Evolutionary conservation across 2,329 filamentous ascomycete genomes (phyloP), one percentile per base, ranked within the genome.

Genomic region (Fusarium sp.): DNA sequence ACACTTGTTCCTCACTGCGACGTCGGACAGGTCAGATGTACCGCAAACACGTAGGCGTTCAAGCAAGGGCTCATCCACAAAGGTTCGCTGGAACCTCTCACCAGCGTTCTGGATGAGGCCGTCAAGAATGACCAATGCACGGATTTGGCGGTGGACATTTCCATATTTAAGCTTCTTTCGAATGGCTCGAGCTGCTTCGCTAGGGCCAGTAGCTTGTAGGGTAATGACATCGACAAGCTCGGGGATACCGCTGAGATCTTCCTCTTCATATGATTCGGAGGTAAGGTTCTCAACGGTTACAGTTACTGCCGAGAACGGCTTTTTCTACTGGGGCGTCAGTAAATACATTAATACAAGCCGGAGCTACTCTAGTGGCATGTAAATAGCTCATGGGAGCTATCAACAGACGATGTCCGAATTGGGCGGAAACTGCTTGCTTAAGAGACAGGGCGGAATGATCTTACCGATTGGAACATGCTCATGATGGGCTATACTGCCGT

Each of bases 131-230:
- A 93, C 92, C 28, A 99, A 88, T 39, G 96, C 93, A 67, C 96
- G 91, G 38, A 98, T 87, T 82, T 99, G 96, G 55, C 95, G 92
- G 82, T 98, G 95, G n/a, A 93, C 88, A 78, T 91, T 97, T 77
- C 96, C 96, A 83, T 99, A 98, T 85, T 99, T 99, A 88, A 99
- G 90, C 86, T 98, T 98, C 89, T 99, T 99, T 68, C 96, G 91
- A 77, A 99, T 89, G 53, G 96, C 95, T 79, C 96, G 91, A 60
- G 95, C 94, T 66, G 95, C 95, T 85, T 99, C 96, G 18, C 90
- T 89, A 4, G 96, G 94, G 0, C 96, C 96, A 12, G 93, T 93
- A 31, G 89, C 88, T 83, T 99, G 96, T 66, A 99, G 90, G 74
- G 93, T 92, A 80, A 99, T 93, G 63, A 96, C 94, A 82, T 99